Evolutionary conservation across 108 stramenopile species (phyloP), one percentile per base, ranked within the genome.

Genomic region (Stephanodiscus minutulus): DNA sequence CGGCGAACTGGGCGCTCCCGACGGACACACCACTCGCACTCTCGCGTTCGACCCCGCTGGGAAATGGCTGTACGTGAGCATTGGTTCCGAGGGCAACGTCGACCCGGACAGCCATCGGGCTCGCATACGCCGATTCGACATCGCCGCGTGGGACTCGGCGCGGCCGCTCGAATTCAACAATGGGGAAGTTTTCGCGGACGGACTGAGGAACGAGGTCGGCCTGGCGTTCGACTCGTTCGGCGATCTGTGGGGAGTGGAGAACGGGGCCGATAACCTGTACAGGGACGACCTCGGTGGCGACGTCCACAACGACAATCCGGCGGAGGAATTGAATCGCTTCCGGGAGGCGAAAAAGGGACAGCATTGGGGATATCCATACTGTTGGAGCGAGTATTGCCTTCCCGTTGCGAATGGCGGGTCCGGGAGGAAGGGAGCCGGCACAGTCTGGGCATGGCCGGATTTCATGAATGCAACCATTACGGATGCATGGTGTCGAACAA

Each of bases 181-280:
- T 5, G 75, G 82, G 17, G 85, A 88, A 65, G 84, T 91, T 11
- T 91, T 88, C 79, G 90, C 90, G 0, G 90, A 91, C 77, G 90
- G 90, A 17, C 33, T 91, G 11, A 55, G 90, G 17, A 91, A 91
- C 68, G 86, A 87, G 52, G 90, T 91, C 28, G 90, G 90, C 5
- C 54, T 91, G n/a, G 88, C 87, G 0, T 91, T 91, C 70, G 90
- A 91, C 63, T 64, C 54, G 7, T 63, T 74, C 63, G 88, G 86
- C 47, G 77, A 73, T 25, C 76, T 91, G 11, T 91, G 87, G 87
- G 90, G 90, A 15, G 88, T 88, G n/a, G 90, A 91, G 64, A 88
- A 88, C 62, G 74, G 85, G 44, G 85, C 90, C 37, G 90, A 91
- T 61, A 82, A 77, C 46, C 61, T 91, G n/a, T 17, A 60, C 0